A percentile compares a stretch with the other conserved stretches of the same genome.
Evolutionary conservation across 1,284 basidiomycete genomes (phyloP).

Genomic region (Moesziomyces globuligerus): DNA sequence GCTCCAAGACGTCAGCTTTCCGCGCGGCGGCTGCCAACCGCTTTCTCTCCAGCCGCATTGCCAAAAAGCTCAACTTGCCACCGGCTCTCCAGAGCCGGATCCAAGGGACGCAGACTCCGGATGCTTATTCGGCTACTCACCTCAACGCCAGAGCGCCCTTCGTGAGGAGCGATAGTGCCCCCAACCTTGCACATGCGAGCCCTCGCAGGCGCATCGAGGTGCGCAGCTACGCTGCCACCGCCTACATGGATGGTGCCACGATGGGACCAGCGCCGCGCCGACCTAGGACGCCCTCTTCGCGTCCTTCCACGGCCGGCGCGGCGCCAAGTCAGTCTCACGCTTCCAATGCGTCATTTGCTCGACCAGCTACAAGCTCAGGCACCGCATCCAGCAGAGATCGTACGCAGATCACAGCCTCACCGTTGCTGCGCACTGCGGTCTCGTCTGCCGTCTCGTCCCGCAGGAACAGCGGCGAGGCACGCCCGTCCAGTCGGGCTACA

Average conservation of each 20-base stretch:
- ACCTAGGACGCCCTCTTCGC: constrained; percentile 4
- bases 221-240: constrained; percentile 29
- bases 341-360: neutral
- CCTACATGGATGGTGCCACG: constrained; percentile 30
- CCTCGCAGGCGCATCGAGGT: constrained; percentile 27
- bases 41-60: constrained; percentile 41
- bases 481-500: constrained; percentile 27
- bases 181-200: constrained; percentile 13
- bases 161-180: constrained; percentile 41
- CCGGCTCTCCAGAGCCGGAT: constrained; percentile 31
- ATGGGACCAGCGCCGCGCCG: constrained; percentile 42
- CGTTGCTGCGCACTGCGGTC: constrained; percentile 13
- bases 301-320: constrained; percentile 21
- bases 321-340: neutral
- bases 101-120: constrained; percentile 28
- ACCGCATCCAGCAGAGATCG: neutral
- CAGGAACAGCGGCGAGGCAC: constrained; percentile 30
- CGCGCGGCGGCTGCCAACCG: constrained; percentile 39
- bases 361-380: constrained; percentile 21
- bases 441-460: constrained; percentile 18
- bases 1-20: constrained; percentile 29
- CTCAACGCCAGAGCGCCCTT: constrained; percentile 8
- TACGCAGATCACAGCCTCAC: constrained; percentile 7
- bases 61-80: constrained; percentile 40
- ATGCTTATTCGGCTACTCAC: neutral